Percentiles rank a stretch among this genome's conserved stretches.
phyloP scores from a whole-genome alignment of 129 eudicot genomes.

The Silybum marianum region DNA sequence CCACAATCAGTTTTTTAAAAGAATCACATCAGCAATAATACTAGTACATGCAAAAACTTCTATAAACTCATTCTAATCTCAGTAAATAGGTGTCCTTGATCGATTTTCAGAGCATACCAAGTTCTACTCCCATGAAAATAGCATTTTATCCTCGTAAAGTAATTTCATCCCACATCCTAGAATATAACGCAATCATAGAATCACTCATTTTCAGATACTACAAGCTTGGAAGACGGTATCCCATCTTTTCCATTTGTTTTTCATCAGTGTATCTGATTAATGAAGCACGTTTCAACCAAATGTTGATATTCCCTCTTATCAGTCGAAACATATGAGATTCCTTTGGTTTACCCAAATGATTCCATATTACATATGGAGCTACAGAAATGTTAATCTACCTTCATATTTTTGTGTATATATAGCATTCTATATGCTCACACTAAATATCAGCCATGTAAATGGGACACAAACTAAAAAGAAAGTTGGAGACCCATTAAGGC shows the following conservation, averaged over 20 bases:
- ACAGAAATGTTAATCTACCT: background rate
- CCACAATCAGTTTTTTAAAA: slow-evolving; percentile 30
- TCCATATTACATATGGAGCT: background rate
- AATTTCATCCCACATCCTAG: background rate
- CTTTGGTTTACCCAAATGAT: background rate
- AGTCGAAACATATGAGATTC: too few species aligned
- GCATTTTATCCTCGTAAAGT: background rate
- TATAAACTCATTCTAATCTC: background rate
- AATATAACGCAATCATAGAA: background rate
- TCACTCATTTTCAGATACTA: background rate
- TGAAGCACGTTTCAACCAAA: too few species aligned
- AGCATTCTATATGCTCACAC: background rate
- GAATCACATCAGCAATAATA: slow-evolving; percentile 7
- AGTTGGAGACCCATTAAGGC: background rate
- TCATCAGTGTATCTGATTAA: too few species aligned
- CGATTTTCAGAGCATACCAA: background rate
- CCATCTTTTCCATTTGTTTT: too few species aligned
- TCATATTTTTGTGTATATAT: too few species aligned
- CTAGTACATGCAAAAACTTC: background rate
- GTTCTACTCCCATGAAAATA: background rate
- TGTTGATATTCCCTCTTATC: too few species aligned
- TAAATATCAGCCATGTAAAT: background rate
- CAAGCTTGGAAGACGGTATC: too few species aligned
- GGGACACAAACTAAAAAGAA: background rate
- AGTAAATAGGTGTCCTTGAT: background rate